A percentile compares a stretch with the other conserved stretches of the same genome.
phyloP scores from a whole-genome alignment of 176 grass and related monocot species.

The Rhipidocladum racemiflorum region DNA sequence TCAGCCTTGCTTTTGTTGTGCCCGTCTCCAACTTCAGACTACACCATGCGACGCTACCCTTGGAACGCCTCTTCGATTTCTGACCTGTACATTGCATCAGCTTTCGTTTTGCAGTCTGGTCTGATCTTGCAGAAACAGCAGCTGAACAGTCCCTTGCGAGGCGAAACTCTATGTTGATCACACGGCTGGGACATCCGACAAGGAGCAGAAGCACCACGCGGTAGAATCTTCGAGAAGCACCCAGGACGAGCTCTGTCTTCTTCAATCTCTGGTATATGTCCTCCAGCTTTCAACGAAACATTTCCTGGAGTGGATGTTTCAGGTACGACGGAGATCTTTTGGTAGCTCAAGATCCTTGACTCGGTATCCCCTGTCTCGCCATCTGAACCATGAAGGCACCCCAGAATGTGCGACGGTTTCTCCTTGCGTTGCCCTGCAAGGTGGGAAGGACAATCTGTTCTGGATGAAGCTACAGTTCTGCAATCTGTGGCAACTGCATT shows the following conservation, averaged over 20 bases:
- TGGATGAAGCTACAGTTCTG: slow-evolving; percentile 38
- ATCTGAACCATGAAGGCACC: slow-evolving; percentile 34
- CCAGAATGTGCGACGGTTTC: slow-evolving; percentile 28
- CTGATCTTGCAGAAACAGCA: slow-evolving; percentile 48
- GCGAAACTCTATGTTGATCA: background rate
- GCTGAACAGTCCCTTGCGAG: slow-evolving; percentile 26
- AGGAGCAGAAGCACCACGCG: background rate
- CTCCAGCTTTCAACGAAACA: background rate
- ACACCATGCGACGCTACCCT: background rate
- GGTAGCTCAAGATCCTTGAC: slow-evolving; percentile 46
- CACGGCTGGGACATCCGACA: background rate
- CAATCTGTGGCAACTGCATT: slow-evolving; percentile 1
- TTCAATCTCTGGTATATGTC: background rate
- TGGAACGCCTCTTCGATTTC: background rate
- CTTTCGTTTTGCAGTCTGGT: slow-evolving; percentile 40
- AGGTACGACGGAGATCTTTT: slow-evolving; percentile 40
- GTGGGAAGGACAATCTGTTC: slow-evolving; percentile 33
- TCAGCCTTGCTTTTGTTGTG: background rate
- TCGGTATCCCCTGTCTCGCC: background rate
- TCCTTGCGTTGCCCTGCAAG: slow-evolving; percentile 21
- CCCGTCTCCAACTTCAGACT: background rate
- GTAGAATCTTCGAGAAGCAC: slow-evolving; percentile 25
- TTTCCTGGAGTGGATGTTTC: slow-evolving; percentile 32
- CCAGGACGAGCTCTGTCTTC: background rate
- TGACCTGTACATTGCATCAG: slow-evolving; percentile 17